phyloP scores from a whole-genome alignment of 2,329 filamentous ascomycete species.

The Plenodomus tracheiphilus region DNA sequence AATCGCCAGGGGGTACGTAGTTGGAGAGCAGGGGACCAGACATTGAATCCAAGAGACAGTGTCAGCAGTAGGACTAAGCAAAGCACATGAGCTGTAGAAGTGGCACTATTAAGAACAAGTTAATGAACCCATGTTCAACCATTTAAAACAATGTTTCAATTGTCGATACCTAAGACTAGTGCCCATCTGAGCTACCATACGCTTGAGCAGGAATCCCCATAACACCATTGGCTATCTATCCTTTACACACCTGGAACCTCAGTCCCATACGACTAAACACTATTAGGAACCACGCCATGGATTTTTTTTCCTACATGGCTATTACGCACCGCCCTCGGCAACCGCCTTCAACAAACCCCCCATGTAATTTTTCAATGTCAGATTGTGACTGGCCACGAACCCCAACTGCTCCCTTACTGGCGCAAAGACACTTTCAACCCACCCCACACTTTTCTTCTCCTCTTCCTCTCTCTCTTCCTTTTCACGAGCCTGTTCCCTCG shows the following conservation, averaged over 20 bases:
- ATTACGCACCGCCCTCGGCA: slow-evolving; percentile 33
- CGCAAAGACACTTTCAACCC: slow-evolving; percentile 70
- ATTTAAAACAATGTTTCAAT: too few relatives aligned
- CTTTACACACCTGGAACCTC: too few relatives aligned
- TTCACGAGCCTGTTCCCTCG: slow-evolving; percentile 32
- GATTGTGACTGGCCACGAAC: slow-evolving; percentile 71
- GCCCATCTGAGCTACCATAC: too few relatives aligned
- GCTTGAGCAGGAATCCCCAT: too few relatives aligned
- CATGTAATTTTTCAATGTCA: slow-evolving; percentile 46
- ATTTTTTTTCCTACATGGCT: background rate
- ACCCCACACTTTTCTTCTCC: slow-evolving; percentile 58
- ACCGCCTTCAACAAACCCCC: slow-evolving; percentile 41
- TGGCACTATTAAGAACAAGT: too few relatives aligned
- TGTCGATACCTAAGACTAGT: too few relatives aligned
- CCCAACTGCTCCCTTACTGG: slow-evolving; percentile 67
- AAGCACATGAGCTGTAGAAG: too few relatives aligned
- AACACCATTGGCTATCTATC: too few relatives aligned
- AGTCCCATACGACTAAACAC: too few relatives aligned
- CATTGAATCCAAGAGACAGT: slow-evolving; percentile 23
- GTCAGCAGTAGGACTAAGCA: too few relatives aligned
- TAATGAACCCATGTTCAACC: too few relatives aligned
- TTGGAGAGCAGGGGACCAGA: slow-evolving; percentile 58
- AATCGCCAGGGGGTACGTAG: slow-evolving; percentile 84
- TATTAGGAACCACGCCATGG: too few relatives aligned
- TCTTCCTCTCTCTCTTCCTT: slow-evolving; percentile 48